Conservation (phyloP, 2,329 filamentous ascomycete species). For the Westerdykella sp. region DNA sequence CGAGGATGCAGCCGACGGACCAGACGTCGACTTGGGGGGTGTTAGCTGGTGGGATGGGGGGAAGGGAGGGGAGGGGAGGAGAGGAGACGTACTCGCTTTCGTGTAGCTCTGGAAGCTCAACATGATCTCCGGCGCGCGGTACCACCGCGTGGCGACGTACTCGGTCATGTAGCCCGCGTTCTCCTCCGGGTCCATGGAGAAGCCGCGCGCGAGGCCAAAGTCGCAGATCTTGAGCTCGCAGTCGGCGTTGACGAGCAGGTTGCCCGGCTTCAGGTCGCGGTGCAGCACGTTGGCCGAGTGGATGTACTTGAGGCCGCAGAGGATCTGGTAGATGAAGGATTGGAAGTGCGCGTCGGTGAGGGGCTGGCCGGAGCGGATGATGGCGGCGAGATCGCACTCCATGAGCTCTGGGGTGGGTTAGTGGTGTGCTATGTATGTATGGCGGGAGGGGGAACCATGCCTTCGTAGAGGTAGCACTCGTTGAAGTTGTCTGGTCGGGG, state of each 20-base stretch:
- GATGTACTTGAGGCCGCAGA: conserved; percentile 97
- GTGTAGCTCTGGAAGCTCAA: conserved; percentile 99
- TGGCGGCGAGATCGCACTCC: conserved; percentile 97
- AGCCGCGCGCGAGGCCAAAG: conserved; percentile 92
- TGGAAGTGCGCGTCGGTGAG: conserved; percentile 98
- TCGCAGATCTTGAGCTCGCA: conserved; percentile 99
- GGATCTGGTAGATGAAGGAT: conserved; percentile 99
- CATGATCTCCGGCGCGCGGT: conserved; percentile 98
- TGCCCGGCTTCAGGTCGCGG: conserved; percentile 93
- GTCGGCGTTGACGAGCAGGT: conserved; percentile 95
- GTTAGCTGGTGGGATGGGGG: conserved; percentile 10
- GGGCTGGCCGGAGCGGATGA: conserved; percentile 94
- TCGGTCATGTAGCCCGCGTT: conserved; percentile 99
- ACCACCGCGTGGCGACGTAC: conserved; percentile 98
- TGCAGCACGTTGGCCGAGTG: conserved; percentile 98
- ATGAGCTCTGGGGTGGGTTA: conserved; percentile 68
- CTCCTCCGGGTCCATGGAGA: conserved; percentile 94
- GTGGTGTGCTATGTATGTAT: conserved; percentile 5
- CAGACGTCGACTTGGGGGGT: conserved; percentile 77
- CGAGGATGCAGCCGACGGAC: conserved; percentile 97
- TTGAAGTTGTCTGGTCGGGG: conserved; percentile 92
- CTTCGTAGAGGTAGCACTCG: conserved; percentile 97
- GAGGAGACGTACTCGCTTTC: conserved; percentile 87
- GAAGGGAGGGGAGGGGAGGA: not conserved
- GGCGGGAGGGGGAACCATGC: conserved; percentile 41